These are phyloP conservation scores for Periglandula ipomoeae DNA, from an alignment of 2,329 filamentous ascomycete species.

Conservation along the genomic window DNA sequence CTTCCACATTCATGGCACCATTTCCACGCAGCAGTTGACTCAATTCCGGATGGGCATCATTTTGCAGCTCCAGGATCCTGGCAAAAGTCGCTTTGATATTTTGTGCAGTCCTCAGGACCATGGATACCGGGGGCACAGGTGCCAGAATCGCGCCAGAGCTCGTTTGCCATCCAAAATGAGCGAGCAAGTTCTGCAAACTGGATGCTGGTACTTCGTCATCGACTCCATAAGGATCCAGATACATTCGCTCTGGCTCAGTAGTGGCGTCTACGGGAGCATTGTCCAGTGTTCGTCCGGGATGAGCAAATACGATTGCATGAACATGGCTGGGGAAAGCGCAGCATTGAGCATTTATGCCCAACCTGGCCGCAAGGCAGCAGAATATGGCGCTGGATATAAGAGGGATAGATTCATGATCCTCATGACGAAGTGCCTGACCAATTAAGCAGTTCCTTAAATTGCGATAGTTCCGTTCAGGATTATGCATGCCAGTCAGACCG, in stretches of 20 bases:
- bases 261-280: slow-evolving; percentile 28
- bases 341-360: slow-evolving; percentile 69
- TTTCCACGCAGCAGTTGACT: slow-evolving; percentile 27
- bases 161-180: slow-evolving; percentile 34
- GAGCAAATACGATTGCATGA: slow-evolving; percentile 64
- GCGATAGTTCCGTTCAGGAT: slow-evolving; percentile 59
- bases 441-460: slow-evolving; percentile 82
- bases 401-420: slow-evolving; percentile 70
- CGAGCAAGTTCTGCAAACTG: slow-evolving; percentile 51
- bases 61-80: slow-evolving; percentile 19
- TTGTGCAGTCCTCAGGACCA: slow-evolving; percentile 62
- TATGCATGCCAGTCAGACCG: slow-evolving; percentile 61
- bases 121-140: slow-evolving; percentile 53
- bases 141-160: slow-evolving; percentile 45
- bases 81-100: slow-evolving; percentile 68
- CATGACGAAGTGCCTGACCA: slow-evolving; percentile 65
- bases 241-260: slow-evolving; percentile 49
- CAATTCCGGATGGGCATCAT: slow-evolving; percentile 18
- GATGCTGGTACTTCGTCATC: slow-evolving; percentile 55
- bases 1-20: slow-evolving; percentile 35
- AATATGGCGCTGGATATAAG: slow-evolving; percentile 83
- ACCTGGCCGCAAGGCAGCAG: slow-evolving; percentile 63
- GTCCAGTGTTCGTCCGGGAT: slow-evolving; percentile 51
- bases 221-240: slow-evolving; percentile 72
- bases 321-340: slow-evolving; percentile 81